phyloP scores from a whole-genome alignment of 306 rosid species.

The Cucurbita ficifolia region DNA sequence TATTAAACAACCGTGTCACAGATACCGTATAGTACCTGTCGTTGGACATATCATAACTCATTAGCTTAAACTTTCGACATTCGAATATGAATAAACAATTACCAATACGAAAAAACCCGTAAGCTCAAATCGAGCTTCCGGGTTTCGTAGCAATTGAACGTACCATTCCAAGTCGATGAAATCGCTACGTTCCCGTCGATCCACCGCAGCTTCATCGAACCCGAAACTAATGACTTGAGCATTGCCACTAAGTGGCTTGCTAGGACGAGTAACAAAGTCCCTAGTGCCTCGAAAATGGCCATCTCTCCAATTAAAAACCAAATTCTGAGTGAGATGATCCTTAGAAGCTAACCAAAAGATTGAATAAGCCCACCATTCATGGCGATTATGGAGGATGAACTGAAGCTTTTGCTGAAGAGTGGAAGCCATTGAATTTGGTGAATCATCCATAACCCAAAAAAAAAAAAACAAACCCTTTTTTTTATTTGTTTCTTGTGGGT shows the following conservation, averaged over 20 bases:
- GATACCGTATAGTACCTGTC: constrained; percentile 17
- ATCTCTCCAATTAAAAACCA: constrained; percentile 17
- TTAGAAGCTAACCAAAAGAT: constrained; percentile 38
- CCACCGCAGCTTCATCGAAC: background rate
- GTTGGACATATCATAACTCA: background rate
- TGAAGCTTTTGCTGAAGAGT: constrained; percentile 27
- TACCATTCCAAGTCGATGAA: constrained; percentile 18
- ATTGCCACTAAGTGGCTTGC: background rate
- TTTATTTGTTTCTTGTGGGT: background rate
- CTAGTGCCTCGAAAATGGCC: constrained; percentile 23
- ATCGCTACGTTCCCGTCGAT: background rate
- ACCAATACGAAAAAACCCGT: background rate
- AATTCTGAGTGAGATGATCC: background rate
- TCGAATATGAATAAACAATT: too few species aligned
- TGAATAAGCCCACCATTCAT: constrained; percentile 39
- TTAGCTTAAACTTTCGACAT: background rate
- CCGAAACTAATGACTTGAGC: background rate
- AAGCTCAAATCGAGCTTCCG: background rate
- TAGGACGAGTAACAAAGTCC: background rate
- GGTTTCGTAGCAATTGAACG: background rate
- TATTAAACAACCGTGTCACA: constrained; percentile 1
- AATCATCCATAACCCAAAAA: background rate
- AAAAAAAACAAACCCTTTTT: background rate
- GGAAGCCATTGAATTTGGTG: background rate
- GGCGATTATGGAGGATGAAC: constrained; percentile 21